Conservation (phyloP, 148 eudicot genomes). For the Selenicereus undatus region DNA sequence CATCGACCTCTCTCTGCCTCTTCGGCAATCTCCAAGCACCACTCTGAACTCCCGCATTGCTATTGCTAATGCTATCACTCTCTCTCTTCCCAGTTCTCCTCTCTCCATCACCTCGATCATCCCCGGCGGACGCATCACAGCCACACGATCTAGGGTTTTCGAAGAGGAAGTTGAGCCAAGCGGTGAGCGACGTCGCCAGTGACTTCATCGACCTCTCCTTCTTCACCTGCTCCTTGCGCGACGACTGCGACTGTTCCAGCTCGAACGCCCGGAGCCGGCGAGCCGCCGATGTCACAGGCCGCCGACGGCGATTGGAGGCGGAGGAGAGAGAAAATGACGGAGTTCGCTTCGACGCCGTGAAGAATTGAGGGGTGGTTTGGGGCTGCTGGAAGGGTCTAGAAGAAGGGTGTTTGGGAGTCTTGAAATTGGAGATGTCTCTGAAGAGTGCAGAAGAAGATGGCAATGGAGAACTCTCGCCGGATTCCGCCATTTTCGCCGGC, state of each 20-base stretch:
- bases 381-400: conserved; percentile 29
- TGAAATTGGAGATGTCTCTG: conserved; percentile 76
- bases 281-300: conserved; percentile 28
- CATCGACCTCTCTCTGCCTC: conserved; percentile 49
- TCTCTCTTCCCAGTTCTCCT: conserved; percentile 57
- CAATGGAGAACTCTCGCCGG: conserved; percentile 28
- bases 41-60: conserved; percentile 31
- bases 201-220: conserved; percentile 65
- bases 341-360: conserved; percentile 59
- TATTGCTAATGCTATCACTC: conserved; percentile 18
- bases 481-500: conserved; percentile 10
- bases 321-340: conserved; percentile 37
- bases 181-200: conserved; percentile 64
- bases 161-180: conserved; percentile 82
- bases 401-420: conserved; percentile 49
- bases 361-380: conserved; percentile 42
- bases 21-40: conserved; percentile 63
- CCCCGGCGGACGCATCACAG: conserved; percentile 21
- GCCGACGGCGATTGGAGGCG: conserved; percentile 24
- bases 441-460: conserved; percentile 43
- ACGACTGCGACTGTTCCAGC: conserved; percentile 65
- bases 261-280: conserved; percentile 58
- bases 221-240: conserved; percentile 50
- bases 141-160: conserved; percentile 77
- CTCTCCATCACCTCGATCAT: conserved; percentile 32